A percentile compares a stretch with the other conserved stretches of the same genome.
Conservation (phyloP, 176 grass and related monocot species). For the Oryza brachyantha region DNA sequence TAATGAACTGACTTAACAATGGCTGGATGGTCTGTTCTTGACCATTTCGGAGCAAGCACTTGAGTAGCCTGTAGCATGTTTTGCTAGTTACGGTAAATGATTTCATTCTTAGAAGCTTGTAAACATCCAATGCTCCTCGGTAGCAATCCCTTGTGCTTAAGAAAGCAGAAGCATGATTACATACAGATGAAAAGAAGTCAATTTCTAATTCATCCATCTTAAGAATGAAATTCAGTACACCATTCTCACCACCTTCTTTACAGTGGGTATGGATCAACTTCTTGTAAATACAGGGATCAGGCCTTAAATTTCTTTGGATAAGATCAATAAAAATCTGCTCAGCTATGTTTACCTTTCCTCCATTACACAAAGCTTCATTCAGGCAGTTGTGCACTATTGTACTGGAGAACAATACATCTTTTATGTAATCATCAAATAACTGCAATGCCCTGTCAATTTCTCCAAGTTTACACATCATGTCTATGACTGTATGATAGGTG, state of each 20-base stretch:
- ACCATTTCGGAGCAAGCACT: conserved; percentile 62
- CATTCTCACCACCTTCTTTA: conserved; percentile 50
- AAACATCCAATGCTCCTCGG: conserved; percentile 56
- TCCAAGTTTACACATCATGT: conserved; percentile 59
- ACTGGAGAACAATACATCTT: conserved; percentile 44
- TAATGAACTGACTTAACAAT: conserved; percentile 64
- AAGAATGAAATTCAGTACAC: conserved; percentile 57
- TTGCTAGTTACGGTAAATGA: conserved; percentile 53
- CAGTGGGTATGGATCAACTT: conserved; percentile 61
- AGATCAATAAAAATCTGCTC: conserved; percentile 59
- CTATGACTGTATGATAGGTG: conserved; percentile 74
- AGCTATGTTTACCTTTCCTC: conserved; percentile 48
- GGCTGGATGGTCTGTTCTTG: conserved; percentile 44
- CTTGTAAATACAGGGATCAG: conserved; percentile 42
- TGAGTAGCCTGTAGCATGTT: conserved; percentile 55
- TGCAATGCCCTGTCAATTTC: conserved; percentile 55
- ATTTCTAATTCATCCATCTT: conserved; percentile 51
- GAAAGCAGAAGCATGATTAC: conserved; percentile 63
- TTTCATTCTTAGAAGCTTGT: conserved; percentile 53
- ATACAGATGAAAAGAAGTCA: conserved; percentile 50
- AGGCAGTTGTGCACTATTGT: conserved; percentile 41
- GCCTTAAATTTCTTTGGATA: conserved; percentile 45
- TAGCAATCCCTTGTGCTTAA: conserved; percentile 62
- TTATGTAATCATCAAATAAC: conserved; percentile 57
- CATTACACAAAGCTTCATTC: conserved; percentile 56